Base-by-base conservation (phyloP, 129 eudicot genomes). In the Sambucus nigra region DNA sequence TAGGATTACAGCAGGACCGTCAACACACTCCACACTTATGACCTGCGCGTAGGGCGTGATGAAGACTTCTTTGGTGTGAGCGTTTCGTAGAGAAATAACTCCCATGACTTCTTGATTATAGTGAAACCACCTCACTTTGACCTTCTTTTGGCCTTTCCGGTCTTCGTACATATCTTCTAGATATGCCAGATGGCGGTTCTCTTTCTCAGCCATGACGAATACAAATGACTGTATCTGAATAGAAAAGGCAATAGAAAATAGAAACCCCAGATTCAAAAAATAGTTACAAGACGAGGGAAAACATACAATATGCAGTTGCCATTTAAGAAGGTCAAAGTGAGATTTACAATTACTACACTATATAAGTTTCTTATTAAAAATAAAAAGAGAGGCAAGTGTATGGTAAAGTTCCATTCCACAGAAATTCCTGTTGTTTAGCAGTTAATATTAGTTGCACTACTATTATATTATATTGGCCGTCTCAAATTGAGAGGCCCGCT, bases 71-170 rank as follows among this genome's bases (percentile, higher is more conserved):
- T 80, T 82, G 12, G 96, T 91, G 53, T 92, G 91, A 56, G 87
- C 66, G 26, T 87, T 86, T 23, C 86, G 76, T 44, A 92, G 58
- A 18, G 92, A 70, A 23, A 86, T 70, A 40, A 67, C 77, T 33
- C 73, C 91, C 60, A 67, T 78, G 24, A 92, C 95, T 80, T 92
- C 99, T 68, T 67, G 79, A 59, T 74, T 82, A 57, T 80, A 83
- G 67, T 92, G 99, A 73, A 92, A 92, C 99, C 99, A 92, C 69
- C 94, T 75, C 64, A 92, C 99, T 82, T 82, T 92, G 48, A 92
- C 96, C 58, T 92, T 92, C 75, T 82, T 92, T 67, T 86, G 95
- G 57, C 87, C 72, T 44, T 92, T 92, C 45, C 76, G 61, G 55
- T 92, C 99, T 66, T 92, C 99, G 7, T 92, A 92, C 99, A 92